Evolutionary conservation across 768 basidiomycete species (phyloP).

Genomic region (Phaffia australis): DNA sequence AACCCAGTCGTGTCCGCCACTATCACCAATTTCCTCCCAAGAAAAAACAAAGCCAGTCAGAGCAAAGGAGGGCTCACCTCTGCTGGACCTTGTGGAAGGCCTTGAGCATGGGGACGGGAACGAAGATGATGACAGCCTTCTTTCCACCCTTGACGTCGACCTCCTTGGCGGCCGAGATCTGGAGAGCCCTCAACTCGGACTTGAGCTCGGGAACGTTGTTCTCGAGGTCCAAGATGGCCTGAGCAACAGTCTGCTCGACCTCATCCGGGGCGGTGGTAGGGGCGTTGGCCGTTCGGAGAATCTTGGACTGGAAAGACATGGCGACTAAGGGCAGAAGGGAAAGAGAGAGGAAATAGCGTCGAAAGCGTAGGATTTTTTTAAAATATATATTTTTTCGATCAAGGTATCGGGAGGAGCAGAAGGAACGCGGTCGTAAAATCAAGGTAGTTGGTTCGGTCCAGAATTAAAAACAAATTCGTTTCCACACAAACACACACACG

Average conservation of each 20-base stretch:
- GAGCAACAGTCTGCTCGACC: constrained; percentile 36
- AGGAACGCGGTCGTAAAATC: too few species aligned
- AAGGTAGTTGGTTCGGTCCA: too few species aligned
- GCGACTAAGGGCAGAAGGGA: background rate
- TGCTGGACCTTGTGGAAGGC: constrained; percentile 97
- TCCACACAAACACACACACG: too few species aligned
- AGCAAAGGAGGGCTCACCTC: constrained; percentile 48
- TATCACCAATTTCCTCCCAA: background rate
- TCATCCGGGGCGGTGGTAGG: constrained; percentile 48
- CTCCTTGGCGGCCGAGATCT: constrained; percentile 97
- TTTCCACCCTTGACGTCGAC: constrained; percentile 98
- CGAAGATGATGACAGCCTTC: constrained; percentile 98
- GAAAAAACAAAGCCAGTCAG: background rate
- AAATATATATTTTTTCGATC: too few species aligned
- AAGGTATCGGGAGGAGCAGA: too few species aligned
- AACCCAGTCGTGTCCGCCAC: background rate
- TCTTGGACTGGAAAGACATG: constrained; percentile 50
- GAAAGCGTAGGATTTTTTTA: too few species aligned
- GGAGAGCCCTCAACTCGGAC: constrained; percentile 83
- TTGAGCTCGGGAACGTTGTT: constrained; percentile 98
- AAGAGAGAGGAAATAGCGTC: too few species aligned
- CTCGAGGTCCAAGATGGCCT: constrained; percentile 94
- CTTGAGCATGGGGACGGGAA: constrained; percentile 92
- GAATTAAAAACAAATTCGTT: too few species aligned
- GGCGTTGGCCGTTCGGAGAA: constrained; percentile 91